Evolutionary conservation across 306 rosid genomes (phyloP).

Genomic region (Herpetospermum pedunculosum): DNA sequence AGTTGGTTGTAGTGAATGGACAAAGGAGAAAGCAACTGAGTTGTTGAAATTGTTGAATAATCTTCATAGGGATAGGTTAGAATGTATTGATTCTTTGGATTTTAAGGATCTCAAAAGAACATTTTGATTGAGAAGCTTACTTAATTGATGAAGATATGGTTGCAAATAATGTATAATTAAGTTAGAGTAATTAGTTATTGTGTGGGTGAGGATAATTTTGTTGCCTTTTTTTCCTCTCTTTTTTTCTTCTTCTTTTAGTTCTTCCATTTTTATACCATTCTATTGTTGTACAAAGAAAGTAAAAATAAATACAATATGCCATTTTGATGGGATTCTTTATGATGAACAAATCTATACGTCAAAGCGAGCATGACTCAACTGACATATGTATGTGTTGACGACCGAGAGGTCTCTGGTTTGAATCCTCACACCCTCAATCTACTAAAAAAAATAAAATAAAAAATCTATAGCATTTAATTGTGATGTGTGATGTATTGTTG

Average conservation of each 20-base stretch:
- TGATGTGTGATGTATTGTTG: too few relatives aligned
- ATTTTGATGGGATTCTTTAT: too few relatives aligned
- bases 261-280: background rate
- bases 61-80: conserved; percentile 24
- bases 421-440: too few relatives aligned
- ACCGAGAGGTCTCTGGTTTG: too few relatives aligned
- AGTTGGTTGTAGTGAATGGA: conserved; percentile 31
- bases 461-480: too few relatives aligned
- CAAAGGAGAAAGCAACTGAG: conserved; percentile 28
- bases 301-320: too few relatives aligned
- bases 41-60: conserved; percentile 28
- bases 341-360: too few relatives aligned
- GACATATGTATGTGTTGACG: too few relatives aligned
- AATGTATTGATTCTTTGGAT: conserved; percentile 36
- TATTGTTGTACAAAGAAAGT: background rate
- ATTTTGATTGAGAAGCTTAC: background rate
- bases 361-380: too few relatives aligned
- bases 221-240: background rate
- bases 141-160: background rate
- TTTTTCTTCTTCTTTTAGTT: too few relatives aligned
- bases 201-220: background rate
- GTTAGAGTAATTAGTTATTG: background rate
- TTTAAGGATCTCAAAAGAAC: conserved; percentile 36
- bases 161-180: background rate
- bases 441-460: too few relatives aligned